Evolutionary conservation across 352 stramenopile genomes (phyloP), one percentile per base, ranked within the genome.

Genomic region (Pythium brachiatum): DNA sequence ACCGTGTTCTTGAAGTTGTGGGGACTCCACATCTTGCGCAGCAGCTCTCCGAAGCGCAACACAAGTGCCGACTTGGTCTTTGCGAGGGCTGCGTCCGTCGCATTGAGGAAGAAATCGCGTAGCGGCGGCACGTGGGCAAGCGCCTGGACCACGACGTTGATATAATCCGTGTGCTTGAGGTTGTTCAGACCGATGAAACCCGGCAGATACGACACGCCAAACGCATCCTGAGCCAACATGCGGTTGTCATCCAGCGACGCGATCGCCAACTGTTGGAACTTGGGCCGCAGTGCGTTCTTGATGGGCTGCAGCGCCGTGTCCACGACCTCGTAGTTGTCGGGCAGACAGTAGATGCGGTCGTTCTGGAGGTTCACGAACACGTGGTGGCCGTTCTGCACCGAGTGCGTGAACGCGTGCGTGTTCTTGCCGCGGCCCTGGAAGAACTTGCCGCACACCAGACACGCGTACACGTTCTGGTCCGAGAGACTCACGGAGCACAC

Each of bases 401-500:
- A 94, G 75, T 99, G 97, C 34, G 89, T 99, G 77, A 98, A 99
- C 2, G 97, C 97, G 60, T 94, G 89, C 16, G 92, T 99, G 38
- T 82, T 87, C 66, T 83, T 78, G 54, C 95, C 94, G 50, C 89
- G 78, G 32, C 97, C 98, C 43, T 98, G 92, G 71, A 99, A 99
- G 78, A 98, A 99, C 69, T 99, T 99, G 60, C 98, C 98, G 68
- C 98, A 99, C 16, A 99, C 96, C 11, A 99, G 86, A 75, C 98
- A 99, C 20, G 85, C 90, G 75, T 99, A 99, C 23, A 99, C 96
- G 76, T 99, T 98, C 43, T 98, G 86, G 64, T 98, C 97, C 20
- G 88, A 95, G 31, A 99, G 79, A 21, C 91, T 98, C 34, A 99
- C 78, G 51, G 90, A 98, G 81, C 97, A 99, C 3, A 98, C 82